Conservation (phyloP, 805 yeast species). For the Tetrapisispora taiwanensis region DNA sequence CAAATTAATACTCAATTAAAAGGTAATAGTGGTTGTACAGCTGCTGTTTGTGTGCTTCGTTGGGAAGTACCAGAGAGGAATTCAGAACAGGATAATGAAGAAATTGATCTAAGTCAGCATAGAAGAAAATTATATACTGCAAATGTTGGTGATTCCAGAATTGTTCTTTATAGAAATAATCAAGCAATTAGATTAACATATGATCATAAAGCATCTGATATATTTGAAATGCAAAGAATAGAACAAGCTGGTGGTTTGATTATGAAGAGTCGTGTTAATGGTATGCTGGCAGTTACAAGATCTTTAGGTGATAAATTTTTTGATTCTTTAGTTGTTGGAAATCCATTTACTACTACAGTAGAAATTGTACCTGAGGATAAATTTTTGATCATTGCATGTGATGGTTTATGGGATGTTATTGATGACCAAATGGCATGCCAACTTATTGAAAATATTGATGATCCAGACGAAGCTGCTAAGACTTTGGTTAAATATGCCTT, state of each 20-base stretch:
- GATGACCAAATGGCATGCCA: slow-evolving; percentile 78
- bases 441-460: slow-evolving; percentile 42
- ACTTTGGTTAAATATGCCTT: slow-evolving; percentile 64
- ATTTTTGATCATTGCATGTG: slow-evolving; percentile 85
- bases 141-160: slow-evolving; percentile 88
- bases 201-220: slow-evolving; percentile 88
- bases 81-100: slow-evolving; percentile 8
- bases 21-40: slow-evolving; percentile 86
- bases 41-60: slow-evolving; percentile 82
- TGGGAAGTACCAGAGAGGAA: slow-evolving; percentile 53
- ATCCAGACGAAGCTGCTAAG: slow-evolving; percentile 60
- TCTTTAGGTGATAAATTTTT: slow-evolving; percentile 90
- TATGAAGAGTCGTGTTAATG: slow-evolving; percentile 86
- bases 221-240: slow-evolving; percentile 65
- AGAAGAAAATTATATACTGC: slow-evolving; percentile 81
- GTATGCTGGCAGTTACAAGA: slow-evolving; percentile 88
- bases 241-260: slow-evolving; percentile 75
- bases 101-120: slow-evolving; percentile 33
- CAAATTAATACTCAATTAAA: slow-evolving; percentile 48
- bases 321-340: slow-evolving; percentile 79
- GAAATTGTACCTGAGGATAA: slow-evolving; percentile 57
- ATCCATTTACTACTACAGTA: slow-evolving; percentile 86
- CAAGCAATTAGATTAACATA: slow-evolving; percentile 71
- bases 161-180: slow-evolving; percentile 68
- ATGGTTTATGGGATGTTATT: slow-evolving; percentile 94